phyloP scores from a whole-genome alignment of 495 filamentous ascomycete species.

The Saxispiralis lemnorum region DNA sequence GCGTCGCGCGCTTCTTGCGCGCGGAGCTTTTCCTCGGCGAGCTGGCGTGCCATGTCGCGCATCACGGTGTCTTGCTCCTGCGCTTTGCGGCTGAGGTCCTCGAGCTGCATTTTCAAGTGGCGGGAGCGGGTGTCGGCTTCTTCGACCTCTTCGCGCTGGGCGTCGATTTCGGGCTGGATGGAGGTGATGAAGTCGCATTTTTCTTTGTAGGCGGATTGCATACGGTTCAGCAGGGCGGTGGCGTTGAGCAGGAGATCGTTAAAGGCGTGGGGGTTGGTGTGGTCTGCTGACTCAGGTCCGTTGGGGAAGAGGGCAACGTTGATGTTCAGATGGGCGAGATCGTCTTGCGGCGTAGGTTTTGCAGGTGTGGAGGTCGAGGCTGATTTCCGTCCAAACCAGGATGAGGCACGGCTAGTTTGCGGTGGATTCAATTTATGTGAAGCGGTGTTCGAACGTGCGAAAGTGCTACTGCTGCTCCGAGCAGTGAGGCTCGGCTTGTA shows the following conservation, averaged over 20 bases:
- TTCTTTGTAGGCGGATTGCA: slow-evolving; percentile 56
- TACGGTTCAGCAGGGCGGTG: slow-evolving; percentile 39
- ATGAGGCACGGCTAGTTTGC: background rate
- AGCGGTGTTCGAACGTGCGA: slow-evolving; percentile 1
- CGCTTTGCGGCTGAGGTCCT: slow-evolving; percentile 55
- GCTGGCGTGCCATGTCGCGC: slow-evolving; percentile 42
- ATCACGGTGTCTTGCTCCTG: slow-evolving; percentile 47
- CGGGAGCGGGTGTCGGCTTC: slow-evolving; percentile 50
- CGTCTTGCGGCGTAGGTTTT: slow-evolving; percentile 2
- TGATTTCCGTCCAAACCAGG: slow-evolving; percentile 11
- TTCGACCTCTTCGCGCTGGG: slow-evolving; percentile 52
- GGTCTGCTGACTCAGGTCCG: slow-evolving; percentile 25
- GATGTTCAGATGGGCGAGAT: slow-evolving; percentile 45
- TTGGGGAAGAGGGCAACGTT: slow-evolving; percentile 43
- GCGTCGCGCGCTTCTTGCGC: slow-evolving; percentile 26
- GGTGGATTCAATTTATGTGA: background rate
- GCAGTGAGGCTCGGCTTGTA: slow-evolving; percentile 13
- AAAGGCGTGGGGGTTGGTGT: slow-evolving; percentile 48
- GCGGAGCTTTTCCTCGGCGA: slow-evolving; percentile 40
- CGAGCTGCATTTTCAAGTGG: slow-evolving; percentile 55
- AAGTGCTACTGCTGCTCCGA: background rate
- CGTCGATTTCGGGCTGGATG: slow-evolving; percentile 41
- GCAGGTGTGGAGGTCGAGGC: slow-evolving; percentile 1
- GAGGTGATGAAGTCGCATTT: slow-evolving; percentile 42
- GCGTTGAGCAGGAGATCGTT: slow-evolving; percentile 54